Evolutionary conservation across 306 rosid species (phyloP).

Genomic region (Lathyrus sativus): DNA sequence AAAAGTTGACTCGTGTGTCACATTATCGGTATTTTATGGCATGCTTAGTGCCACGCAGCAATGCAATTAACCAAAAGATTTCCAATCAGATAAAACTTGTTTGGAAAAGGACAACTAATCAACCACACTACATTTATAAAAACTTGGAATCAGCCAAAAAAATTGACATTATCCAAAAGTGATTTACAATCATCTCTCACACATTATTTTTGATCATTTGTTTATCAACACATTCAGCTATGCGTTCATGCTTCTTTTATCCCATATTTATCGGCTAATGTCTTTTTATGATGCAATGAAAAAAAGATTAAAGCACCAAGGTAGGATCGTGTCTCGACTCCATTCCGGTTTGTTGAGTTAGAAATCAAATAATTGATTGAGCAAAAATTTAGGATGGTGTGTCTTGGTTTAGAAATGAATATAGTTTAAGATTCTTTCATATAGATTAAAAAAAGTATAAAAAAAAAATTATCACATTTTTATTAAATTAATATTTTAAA

Average conservation of each 20-base stretch:
- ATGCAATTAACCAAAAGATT: neutral
- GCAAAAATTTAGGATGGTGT: too few relatives aligned
- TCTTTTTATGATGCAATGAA: neutral
- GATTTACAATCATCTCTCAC: neutral
- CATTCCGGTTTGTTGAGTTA: too few relatives aligned
- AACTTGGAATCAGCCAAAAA: neutral
- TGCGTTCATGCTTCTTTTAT: neutral
- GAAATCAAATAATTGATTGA: too few relatives aligned
- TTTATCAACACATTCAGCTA: neutral
- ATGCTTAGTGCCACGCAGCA: constrained; percentile 17
- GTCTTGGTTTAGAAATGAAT: too few relatives aligned
- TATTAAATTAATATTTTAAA: too few relatives aligned
- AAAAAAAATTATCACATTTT: too few relatives aligned
- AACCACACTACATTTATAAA: neutral
- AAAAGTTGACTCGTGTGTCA: neutral
- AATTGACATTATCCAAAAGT: neutral
- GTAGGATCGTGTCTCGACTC: too few relatives aligned
- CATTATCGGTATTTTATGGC: neutral
- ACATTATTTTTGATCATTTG: neutral
- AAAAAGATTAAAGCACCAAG: neutral
- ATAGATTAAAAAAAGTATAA: too few relatives aligned
- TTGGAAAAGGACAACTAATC: constrained; percentile 9
- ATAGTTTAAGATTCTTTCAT: too few relatives aligned
- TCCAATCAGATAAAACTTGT: neutral
- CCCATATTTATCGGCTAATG: neutral